Conservation (phyloP, 2,329 filamentous ascomycete species). For the Phyllosticta paracitricarpa region DNA sequence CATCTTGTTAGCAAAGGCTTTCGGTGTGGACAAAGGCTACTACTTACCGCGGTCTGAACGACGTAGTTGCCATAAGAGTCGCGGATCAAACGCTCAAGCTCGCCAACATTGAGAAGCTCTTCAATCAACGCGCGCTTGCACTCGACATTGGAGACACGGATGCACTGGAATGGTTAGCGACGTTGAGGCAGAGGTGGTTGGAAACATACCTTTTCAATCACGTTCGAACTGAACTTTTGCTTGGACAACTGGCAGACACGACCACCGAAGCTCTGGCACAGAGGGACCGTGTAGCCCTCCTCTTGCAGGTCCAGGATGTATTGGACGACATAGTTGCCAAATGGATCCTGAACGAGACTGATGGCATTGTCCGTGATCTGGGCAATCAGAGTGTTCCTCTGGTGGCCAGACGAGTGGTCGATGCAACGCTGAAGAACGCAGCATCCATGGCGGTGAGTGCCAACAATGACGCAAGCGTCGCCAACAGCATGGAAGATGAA, state of each 20-base stretch:
- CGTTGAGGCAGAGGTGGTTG: background rate
- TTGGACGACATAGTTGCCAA: slow-evolving; percentile 97
- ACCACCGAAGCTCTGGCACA: slow-evolving; percentile 71
- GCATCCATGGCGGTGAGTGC: slow-evolving; percentile 94
- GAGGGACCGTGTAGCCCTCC: slow-evolving; percentile 73
- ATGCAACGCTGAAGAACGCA: slow-evolving; percentile 98
- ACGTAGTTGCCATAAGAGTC: slow-evolving; percentile 98
- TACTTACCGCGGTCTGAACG: slow-evolving; percentile 69
- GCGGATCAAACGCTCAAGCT: slow-evolving; percentile 80
- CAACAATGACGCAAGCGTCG: slow-evolving; percentile 74
- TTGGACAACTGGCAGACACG: slow-evolving; percentile 66
- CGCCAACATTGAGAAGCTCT: slow-evolving; percentile 63
- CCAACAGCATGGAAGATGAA: slow-evolving; percentile 98
- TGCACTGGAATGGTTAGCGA: slow-evolving; percentile 23
- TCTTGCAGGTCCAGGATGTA: slow-evolving; percentile 95
- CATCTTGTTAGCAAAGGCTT: background rate
- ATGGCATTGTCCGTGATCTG: slow-evolving; percentile 86
- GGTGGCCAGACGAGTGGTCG: slow-evolving; percentile 82
- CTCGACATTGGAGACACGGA: slow-evolving; percentile 68
- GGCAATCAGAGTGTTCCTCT: slow-evolving; percentile 77
- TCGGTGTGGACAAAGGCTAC: slow-evolving; percentile 2
- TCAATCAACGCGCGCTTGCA: slow-evolving; percentile 75
- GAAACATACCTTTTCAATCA: slow-evolving; percentile 65
- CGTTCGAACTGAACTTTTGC: slow-evolving; percentile 99
- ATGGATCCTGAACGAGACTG: slow-evolving; percentile 85